Conservation (phyloP, 805 yeast species). For the Wickerhamiella azymoides region DNA sequence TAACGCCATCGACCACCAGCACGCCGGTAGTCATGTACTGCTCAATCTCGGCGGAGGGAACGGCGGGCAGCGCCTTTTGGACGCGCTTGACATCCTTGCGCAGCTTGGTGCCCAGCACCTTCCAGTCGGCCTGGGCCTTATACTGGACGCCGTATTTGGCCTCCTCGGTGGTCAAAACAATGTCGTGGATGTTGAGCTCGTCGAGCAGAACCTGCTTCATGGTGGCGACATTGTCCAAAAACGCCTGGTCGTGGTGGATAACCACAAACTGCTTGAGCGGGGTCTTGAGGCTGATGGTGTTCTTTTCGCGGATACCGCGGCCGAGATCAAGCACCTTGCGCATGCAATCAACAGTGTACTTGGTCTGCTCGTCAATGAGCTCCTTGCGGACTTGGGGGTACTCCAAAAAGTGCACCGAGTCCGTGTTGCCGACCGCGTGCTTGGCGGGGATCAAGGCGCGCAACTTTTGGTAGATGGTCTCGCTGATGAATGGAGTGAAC, state of each 20-base stretch:
- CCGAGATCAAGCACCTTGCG: slow-evolving; percentile 94
- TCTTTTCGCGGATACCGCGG: slow-evolving; percentile 93
- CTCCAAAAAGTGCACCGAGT: slow-evolving; percentile 88
- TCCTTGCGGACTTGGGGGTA: slow-evolving; percentile 77
- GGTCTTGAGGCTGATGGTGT: slow-evolving; percentile 81
- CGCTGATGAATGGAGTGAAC: slow-evolving; percentile 92
- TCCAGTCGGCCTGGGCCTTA: slow-evolving; percentile 97
- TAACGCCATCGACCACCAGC: slow-evolving; percentile 78
- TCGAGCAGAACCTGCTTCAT: slow-evolving; percentile 70
- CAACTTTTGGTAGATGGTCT: slow-evolving; percentile 70
- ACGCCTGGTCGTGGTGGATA: slow-evolving; percentile 61
- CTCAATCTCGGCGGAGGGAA: slow-evolving; percentile 75
- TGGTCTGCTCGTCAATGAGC: slow-evolving; percentile 68
- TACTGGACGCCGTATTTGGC: slow-evolving; percentile 82
- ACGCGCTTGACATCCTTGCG: slow-evolving; percentile 89
- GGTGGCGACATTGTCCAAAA: slow-evolving; percentile 63
- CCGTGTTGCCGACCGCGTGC: slow-evolving; percentile 36
- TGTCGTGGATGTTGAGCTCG: slow-evolving; percentile 83
- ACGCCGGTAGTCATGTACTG: slow-evolving; percentile 56
- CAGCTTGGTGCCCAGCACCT: slow-evolving; percentile 91
- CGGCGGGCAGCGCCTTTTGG: slow-evolving; percentile 77
- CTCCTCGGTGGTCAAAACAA: slow-evolving; percentile 82
- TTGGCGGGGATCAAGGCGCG: slow-evolving; percentile 37
- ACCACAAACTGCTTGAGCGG: slow-evolving; percentile 84
- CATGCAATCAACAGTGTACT: slow-evolving; percentile 85